phyloP scores from a whole-genome alignment of 2,329 filamentous ascomycete species.

The Alternaria ventricosa region DNA sequence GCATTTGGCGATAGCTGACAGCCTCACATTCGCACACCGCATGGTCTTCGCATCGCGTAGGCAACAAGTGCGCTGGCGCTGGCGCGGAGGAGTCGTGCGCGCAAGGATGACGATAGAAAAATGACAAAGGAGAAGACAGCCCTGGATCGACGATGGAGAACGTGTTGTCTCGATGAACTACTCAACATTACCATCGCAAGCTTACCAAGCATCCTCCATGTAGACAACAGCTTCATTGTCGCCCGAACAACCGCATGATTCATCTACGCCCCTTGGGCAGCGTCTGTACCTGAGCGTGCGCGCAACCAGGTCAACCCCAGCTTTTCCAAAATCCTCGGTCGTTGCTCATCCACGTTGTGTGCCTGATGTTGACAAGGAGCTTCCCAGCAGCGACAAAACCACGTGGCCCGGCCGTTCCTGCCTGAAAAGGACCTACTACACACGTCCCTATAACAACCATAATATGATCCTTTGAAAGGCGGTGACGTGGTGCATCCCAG shows the following conservation, averaged over 20 bases:
- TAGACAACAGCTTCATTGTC: not conserved
- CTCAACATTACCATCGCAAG: not conserved
- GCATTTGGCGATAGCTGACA: not conserved
- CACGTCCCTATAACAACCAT: not conserved
- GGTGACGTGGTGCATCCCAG: constrained; percentile 2
- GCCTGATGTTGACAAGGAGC: not conserved
- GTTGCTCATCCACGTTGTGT: not conserved
- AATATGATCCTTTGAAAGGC: not conserved
- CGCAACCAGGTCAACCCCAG: constrained; percentile 4
- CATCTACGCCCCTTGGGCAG: constrained; percentile 1
- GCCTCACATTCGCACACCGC: not conserved
- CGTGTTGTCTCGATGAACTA: not conserved
- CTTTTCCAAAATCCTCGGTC: not conserved
- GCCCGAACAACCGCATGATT: not conserved
- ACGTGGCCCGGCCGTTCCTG: not conserved
- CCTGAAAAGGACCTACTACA: not conserved
- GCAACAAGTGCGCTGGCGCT: not conserved
- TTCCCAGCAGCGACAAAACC: not conserved
- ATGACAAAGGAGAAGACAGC: not conserved
- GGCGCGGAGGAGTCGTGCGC: not conserved
- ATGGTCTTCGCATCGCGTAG: not conserved
- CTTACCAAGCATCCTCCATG: not conserved
- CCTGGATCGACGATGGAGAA: not conserved
- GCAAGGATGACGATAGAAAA: not conserved
- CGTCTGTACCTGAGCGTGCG: not conserved